Base-by-base conservation (phyloP, 2,329 filamentous ascomycete species). In the Ascochyta viciae-villosae region DNA sequence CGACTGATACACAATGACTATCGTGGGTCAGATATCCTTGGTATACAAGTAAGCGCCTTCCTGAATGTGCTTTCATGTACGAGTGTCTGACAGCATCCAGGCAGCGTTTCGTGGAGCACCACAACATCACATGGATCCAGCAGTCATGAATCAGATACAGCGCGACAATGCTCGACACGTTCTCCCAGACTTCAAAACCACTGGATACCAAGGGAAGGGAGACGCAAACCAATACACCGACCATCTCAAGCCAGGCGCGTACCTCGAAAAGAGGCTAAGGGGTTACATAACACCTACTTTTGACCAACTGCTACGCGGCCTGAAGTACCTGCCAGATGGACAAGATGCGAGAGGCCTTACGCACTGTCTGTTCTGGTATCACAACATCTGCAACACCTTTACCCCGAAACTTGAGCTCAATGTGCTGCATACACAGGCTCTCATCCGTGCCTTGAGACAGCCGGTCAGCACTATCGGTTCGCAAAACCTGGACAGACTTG, bases 371-470 rank as follows among this genome's bases (percentile, higher is more conserved):
- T 40, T 37, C 0, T 72, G 67, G 69, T 72, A 66, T 33, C 40
- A 66, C 7, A 22, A 44, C 4, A 19, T 59, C 3, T 43, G 58
- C 0, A 35, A 62, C 13, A 46, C 46, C 1, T 72, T 71, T 34
- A 62, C 50, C 0, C 68, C 68, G 2, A 46, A 19, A n/a, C 57
- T 73, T 0, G 53, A 70, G 2, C 37, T 72, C 3, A 71, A 67
- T 19, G 66, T 71, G 0, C 52, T 72, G 34, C 69, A 73, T 31
- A 57, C 63, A 2, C 69, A 67, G 39, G 50, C 64, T 3, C 51
- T 73, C 7, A 49, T 63, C 1, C 57, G 64, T 3, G 68, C 65
- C 0, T 52, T 71, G 13, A 48, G 50, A 5, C 27, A 50, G 0
- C 65, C 66, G 5, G 16, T 67, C 5, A 60, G 58, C 38, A 27